phyloP scores from a whole-genome alignment of 257 asterid genomes.

The Capsicum chinense region DNA sequence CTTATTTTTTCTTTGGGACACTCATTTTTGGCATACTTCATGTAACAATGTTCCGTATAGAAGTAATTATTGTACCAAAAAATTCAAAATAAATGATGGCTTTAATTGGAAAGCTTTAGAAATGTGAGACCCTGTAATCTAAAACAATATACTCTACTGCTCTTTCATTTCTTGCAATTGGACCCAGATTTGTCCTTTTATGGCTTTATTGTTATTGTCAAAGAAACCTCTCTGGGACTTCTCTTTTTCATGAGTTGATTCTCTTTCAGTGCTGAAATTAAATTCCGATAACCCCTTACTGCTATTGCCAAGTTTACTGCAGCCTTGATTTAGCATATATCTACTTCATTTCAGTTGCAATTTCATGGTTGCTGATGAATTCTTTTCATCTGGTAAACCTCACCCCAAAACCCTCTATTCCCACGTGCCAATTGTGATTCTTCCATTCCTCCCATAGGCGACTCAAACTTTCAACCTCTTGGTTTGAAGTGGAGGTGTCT shows the following conservation, averaged over 20 bases:
- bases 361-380: slow-evolving; percentile 5
- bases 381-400: not conserved
- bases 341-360: not conserved
- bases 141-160: not conserved
- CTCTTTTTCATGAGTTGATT: not conserved
- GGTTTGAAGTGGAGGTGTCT: slow-evolving; percentile 6
- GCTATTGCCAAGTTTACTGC: not conserved
- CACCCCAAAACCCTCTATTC: not conserved
- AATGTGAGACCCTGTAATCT: not conserved
- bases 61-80: not conserved
- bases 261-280: not conserved
- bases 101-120: not conserved
- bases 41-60: not conserved
- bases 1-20: not conserved
- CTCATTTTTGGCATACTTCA: not conserved
- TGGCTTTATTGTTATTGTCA: not conserved
- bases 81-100: not conserved
- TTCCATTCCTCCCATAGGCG: not conserved
- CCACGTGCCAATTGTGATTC: not conserved
- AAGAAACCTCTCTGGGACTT: not conserved
- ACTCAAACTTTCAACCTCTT: slow-evolving; percentile 8
- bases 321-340: not conserved
- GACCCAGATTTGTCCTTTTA: not conserved
- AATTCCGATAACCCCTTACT: not conserved
- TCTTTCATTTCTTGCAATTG: not conserved